A percentile compares a stretch with the other conserved stretches of the same genome.
Conservation (phyloP, 345 rosid species). For the Sapria himalayana region DNA sequence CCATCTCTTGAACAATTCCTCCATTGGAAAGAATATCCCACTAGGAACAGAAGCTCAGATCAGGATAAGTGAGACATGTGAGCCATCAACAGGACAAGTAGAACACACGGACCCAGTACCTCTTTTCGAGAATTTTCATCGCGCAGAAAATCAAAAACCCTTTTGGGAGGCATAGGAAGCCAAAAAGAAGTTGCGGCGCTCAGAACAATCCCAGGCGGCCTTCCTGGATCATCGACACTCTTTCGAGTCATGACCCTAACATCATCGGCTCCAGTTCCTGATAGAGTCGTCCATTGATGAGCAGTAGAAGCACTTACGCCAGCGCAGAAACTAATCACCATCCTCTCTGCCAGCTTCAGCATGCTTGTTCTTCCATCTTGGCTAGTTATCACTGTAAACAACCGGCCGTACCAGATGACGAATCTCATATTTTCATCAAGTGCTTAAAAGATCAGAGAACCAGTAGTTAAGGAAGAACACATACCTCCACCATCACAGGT, state of each 20-base stretch:
- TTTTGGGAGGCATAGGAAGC: conserved; percentile 52
- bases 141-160: conserved; percentile 60
- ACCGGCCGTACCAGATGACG: no score
- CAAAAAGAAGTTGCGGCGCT: conserved; percentile 90
- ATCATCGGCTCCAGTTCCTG: conserved; percentile 50
- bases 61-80: not conserved
- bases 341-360: conserved; percentile 65
- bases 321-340: conserved; percentile 53
- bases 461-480: no score
- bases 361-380: conserved; percentile 52
- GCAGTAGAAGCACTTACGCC: conserved; percentile 56
- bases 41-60: conserved; percentile 16
- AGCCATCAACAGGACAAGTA: not conserved
- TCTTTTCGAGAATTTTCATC: conserved; percentile 49
- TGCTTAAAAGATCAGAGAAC: no score
- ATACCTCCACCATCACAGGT: conserved; percentile 37
- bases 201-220: conserved; percentile 62
- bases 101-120: conserved; percentile 17
- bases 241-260: conserved; percentile 66
- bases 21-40: conserved; percentile 80
- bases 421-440: no score
- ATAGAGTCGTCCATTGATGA: conserved; percentile 46
- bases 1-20: conserved; percentile 48
- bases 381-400: conserved; percentile 34
- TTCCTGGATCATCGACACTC: conserved; percentile 63